Evolutionary conservation across 306 rosid genomes (phyloP), one percentile per base, ranked within the genome.

Genomic region (Prinsepia uniflora): DNA sequence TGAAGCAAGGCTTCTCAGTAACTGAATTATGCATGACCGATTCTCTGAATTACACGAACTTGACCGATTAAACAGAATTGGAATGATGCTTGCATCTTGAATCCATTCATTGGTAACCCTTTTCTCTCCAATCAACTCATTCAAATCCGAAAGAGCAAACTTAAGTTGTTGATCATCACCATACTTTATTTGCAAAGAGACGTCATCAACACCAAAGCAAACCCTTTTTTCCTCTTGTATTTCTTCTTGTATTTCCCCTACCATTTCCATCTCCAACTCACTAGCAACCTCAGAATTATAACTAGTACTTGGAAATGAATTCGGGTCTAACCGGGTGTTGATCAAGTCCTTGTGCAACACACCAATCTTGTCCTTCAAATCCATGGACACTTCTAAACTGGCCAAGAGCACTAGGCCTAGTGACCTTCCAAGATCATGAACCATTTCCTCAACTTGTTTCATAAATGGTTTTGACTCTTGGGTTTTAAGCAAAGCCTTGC

Each of bases 371-470:
- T 81, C 88, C 82, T 86, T 83, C 58, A 86, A 86, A 41, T 86
- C 84, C 2, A 75, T 22, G 7, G 89, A 89, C 41, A 80, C 86
- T 67, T 86, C 90, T 49, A 84, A 81, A 68, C 90, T 83, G 10
- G 89, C 87, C 56, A 84, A 84, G 68, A 89, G 79, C 18, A 92
- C 80, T 50, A 92, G 82, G 61, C 98, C 98, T 47, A 87, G 73
- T 6, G 98, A 86, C 70, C 98, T 84, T 19, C 96, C 96, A 2
- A 92, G 81, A 83, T 82, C 91, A 80, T 86, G 92, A 40, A 86
- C 86, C 55, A 86, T 64, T 65, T 81, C 79, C 85, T 87, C 96
- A 11, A 83, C 72, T 60, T 84, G 90, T 77, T 78, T 83, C 48
- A 72, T 20, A 0, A 79, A 82, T 36, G 82, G 72, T 69, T 78